These are phyloP conservation scores for Solanum corneliomulleri DNA, from an alignment of 257 asterid genomes.

Conservation along the genomic window DNA sequence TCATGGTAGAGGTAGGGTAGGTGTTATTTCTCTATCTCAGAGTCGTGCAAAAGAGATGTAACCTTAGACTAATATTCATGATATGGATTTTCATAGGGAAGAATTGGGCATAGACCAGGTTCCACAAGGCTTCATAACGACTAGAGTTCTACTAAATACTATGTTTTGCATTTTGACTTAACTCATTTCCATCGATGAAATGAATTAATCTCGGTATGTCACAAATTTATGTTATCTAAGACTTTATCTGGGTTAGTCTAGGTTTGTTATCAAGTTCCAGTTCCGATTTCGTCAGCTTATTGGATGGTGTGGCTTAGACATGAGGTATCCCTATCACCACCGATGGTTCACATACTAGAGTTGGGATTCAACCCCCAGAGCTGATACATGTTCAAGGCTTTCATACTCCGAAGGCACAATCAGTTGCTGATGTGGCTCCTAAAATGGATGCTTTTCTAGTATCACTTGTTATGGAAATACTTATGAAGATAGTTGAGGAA, in stretches of 20 bases:
- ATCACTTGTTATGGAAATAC: background rate
- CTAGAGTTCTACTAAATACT: background rate
- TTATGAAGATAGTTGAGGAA: background rate
- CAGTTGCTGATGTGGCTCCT: background rate
- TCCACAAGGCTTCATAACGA: background rate
- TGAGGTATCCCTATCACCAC: background rate
- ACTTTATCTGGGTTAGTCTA: too few relatives aligned
- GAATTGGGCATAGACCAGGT: background rate
- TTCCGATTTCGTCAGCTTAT: background rate
- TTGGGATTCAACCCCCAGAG: background rate
- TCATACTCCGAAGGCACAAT: background rate
- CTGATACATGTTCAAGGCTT: background rate
- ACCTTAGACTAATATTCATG: background rate
- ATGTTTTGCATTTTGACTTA: background rate
- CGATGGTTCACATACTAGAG: background rate
- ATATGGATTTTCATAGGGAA: background rate
- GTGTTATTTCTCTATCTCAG: background rate
- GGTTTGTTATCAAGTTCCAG: too few relatives aligned
- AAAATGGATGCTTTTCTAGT: background rate
- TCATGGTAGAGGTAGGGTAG: background rate
- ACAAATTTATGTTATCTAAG: too few relatives aligned
- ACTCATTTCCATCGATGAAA: too few relatives aligned
- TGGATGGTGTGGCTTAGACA: background rate
- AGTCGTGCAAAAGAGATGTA: background rate
- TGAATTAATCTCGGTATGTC: too few relatives aligned